Percentiles rank a stretch among this genome's conserved stretches.
phyloP scores from a whole-genome alignment of 2,329 filamentous ascomycete species.

The Aspergillus ustus region DNA sequence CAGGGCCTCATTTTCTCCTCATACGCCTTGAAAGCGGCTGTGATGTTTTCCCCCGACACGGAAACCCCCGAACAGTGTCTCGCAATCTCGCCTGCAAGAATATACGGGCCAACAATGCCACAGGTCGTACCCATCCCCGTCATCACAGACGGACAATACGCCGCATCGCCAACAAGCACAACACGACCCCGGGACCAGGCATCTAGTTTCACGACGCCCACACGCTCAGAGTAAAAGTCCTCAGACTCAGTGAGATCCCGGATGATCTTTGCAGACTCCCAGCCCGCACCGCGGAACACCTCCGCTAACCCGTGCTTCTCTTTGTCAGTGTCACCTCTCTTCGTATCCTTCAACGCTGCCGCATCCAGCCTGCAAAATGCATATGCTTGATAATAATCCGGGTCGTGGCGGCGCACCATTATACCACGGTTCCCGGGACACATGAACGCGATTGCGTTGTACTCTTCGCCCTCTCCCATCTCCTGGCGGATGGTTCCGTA shows the following conservation, averaged over 20 bases:
- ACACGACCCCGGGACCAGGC: slow-evolving; percentile 53
- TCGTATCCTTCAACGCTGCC: slow-evolving; percentile 25
- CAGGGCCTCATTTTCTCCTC: slow-evolving; percentile 52
- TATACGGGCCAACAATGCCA: slow-evolving; percentile 52
- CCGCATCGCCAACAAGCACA: slow-evolving; percentile 48
- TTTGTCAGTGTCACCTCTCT: slow-evolving; percentile 38
- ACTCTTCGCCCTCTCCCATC: slow-evolving; percentile 36
- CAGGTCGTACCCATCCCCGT: slow-evolving; percentile 43
- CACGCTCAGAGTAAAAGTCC: slow-evolving; percentile 54
- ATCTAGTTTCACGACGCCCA: slow-evolving; percentile 52
- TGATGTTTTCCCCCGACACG: slow-evolving; percentile 25
- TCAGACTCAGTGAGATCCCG: slow-evolving; percentile 43
- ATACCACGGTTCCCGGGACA: slow-evolving; percentile 43
- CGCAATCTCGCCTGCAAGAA: slow-evolving; percentile 57
- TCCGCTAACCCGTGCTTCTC: slow-evolving; percentile 48
- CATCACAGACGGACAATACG: slow-evolving; percentile 35
- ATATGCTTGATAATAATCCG: slow-evolving; percentile 46
- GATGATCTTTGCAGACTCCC: slow-evolving; percentile 52
- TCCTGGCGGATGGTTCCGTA: slow-evolving; percentile 45
- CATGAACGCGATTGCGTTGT: slow-evolving; percentile 44
- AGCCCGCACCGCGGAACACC: slow-evolving; percentile 50
- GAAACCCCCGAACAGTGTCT: slow-evolving; percentile 17
- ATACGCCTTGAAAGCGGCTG: slow-evolving; percentile 40
- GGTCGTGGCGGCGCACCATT: slow-evolving; percentile 48
- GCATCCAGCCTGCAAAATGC: slow-evolving; percentile 32